These are phyloP conservation scores for Mycena kentingensis DNA, from an alignment of 768 basidiomycete genomes.

Conservation along the genomic window DNA sequence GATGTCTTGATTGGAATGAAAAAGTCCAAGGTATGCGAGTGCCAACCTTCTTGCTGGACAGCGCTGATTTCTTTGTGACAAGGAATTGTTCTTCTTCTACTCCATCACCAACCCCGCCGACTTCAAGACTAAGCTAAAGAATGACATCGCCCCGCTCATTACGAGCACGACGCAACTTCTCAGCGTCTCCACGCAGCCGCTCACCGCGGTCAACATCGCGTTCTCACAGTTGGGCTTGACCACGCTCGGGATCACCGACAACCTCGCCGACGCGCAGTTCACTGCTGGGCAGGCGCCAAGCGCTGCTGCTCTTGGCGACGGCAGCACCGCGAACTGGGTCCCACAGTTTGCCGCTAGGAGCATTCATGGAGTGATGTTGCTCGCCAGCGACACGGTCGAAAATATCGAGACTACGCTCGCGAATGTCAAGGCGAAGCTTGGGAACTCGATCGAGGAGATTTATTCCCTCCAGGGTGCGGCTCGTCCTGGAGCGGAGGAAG, in stretches of 20 bases:
- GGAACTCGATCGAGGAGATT: conserved; percentile 18
- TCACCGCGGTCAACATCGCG: conserved; percentile 51
- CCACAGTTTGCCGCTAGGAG: conserved; percentile 41
- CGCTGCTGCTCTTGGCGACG: conserved; percentile 42
- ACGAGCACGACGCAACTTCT: conserved; percentile 47
- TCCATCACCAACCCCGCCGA: conserved; percentile 42
- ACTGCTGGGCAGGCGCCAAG: conserved; percentile 42
- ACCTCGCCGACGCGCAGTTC: conserved; percentile 41
- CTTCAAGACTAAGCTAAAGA: conserved; percentile 45
- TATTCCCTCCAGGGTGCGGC: conserved; percentile 36
- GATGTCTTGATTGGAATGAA: conserved; percentile 43
- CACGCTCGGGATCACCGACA: conserved; percentile 45
- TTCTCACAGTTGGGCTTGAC: conserved; percentile 52
- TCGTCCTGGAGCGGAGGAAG: conserved; percentile 44
- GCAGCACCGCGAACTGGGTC: conserved; percentile 45
- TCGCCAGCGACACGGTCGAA: conserved; percentile 43
- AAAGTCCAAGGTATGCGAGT: conserved; percentile 20
- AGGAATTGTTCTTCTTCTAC: conserved; percentile 55
- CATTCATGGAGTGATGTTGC: conserved; percentile 52
- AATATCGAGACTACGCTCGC: conserved; percentile 31
- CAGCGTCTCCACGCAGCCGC: conserved; percentile 27
- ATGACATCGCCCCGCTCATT: conserved; percentile 44
- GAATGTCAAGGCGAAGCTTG: conserved; percentile 40
- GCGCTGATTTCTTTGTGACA: conserved; percentile 30
- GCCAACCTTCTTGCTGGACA: background rate